These are phyloP conservation scores for Cajanus cajan DNA, from an alignment of 306 rosid genomes.

Conservation along the genomic window DNA sequence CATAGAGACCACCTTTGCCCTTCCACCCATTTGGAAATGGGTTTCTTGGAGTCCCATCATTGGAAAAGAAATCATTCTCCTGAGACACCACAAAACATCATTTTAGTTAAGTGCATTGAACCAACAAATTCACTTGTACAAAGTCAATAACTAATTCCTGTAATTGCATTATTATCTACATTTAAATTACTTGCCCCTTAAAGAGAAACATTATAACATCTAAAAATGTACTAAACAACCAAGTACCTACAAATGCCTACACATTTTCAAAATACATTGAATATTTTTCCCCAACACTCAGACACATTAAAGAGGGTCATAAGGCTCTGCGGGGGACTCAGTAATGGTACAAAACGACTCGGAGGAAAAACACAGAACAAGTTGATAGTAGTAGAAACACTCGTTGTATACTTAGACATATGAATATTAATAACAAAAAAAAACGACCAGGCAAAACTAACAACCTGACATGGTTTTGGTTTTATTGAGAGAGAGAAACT, in stretches of 20 bases:
- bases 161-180: not conserved
- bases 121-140: not conserved
- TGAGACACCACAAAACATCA: conserved; percentile 27
- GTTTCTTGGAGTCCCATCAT: conserved; percentile 72
- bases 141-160: not conserved
- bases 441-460: conserved; percentile 26
- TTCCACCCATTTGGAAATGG: conserved; percentile 96
- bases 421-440: not conserved
- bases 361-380: conserved; percentile 1
- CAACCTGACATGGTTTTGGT: conserved; percentile 22
- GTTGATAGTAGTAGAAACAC: conserved; percentile 6
- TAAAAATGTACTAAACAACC: not conserved
- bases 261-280: not conserved
- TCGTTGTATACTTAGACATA: not conserved
- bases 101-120: conserved; percentile 8
- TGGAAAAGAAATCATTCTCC: conserved; percentile 79
- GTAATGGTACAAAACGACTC: not conserved
- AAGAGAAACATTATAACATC: not conserved
- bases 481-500: conserved; percentile 3
- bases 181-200: not conserved
- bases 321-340: not conserved
- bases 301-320: not conserved
- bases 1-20: conserved; percentile 79
- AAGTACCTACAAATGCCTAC: not conserved
- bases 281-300: not conserved